These are phyloP conservation scores for Orbilia blumenaviensis DNA, from an alignment of 2,329 filamentous ascomycete species.

Conservation along the genomic window DNA sequence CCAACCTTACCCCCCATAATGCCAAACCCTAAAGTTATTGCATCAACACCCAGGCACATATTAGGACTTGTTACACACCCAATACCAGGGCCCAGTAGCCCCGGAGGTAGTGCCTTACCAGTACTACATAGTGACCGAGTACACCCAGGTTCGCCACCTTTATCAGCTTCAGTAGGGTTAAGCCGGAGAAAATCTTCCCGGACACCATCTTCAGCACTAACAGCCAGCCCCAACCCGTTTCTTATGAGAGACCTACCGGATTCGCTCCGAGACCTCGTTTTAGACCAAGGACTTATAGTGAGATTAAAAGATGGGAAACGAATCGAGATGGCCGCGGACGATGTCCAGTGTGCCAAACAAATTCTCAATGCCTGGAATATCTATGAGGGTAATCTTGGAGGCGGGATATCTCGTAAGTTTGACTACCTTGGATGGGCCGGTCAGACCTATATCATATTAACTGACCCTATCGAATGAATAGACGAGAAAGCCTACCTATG, in stretches of 20 bases:
- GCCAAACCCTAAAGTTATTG: constrained; percentile 41
- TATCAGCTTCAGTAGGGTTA: neutral
- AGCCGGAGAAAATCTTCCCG: constrained; percentile 32
- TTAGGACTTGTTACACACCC: constrained; percentile 20
- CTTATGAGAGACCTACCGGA: constrained; percentile 40
- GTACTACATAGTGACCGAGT: constrained; percentile 31
- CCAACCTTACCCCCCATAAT: constrained; percentile 32
- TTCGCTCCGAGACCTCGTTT: constrained; percentile 32
- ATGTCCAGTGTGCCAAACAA: constrained; percentile 42
- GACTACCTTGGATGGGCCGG: too few relatives aligned
- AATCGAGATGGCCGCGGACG: constrained; percentile 42
- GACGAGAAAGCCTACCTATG: constrained; percentile 48
- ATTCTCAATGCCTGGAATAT: constrained; percentile 51
- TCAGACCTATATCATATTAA: neutral
- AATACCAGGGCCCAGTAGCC: neutral
- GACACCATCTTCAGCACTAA: constrained; percentile 29
- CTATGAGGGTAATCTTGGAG: constrained; percentile 46
- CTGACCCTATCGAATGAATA: neutral
- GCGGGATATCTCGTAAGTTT: constrained; percentile 45
- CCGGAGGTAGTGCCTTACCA: constrained; percentile 11
- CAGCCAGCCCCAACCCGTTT: constrained; percentile 46
- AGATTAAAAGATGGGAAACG: constrained; percentile 23
- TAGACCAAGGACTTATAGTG: constrained; percentile 43
- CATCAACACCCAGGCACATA: constrained; percentile 23
- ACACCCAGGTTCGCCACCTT: constrained; percentile 24